Percentiles rank a stretch among this genome's conserved stretches.
Evolutionary conservation across 306 rosid genomes (phyloP).

Genomic region (Cucumis hystrix): DNA sequence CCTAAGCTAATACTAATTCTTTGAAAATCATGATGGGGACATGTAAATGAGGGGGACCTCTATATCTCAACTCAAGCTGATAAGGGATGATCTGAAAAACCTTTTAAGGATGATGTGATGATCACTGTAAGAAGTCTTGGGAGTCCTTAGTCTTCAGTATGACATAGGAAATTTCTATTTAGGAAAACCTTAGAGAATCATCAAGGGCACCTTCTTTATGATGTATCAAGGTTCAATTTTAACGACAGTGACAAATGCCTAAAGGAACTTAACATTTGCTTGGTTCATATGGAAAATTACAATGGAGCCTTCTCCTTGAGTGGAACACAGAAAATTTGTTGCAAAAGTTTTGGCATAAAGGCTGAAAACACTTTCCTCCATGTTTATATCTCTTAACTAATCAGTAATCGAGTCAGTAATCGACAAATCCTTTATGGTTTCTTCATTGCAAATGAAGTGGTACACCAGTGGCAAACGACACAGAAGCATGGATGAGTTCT

Average conservation of each 20-base stretch:
- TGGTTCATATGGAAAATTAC: neutral
- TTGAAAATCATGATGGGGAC: neutral
- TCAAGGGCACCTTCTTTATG: neutral
- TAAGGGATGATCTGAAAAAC: neutral
- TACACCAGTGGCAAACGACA: neutral
- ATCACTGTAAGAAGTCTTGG: neutral
- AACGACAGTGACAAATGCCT: neutral
- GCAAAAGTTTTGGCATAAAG: neutral
- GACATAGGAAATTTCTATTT: neutral
- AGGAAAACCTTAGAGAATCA: neutral
- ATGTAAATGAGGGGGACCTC: neutral
- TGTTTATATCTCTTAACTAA: neutral
- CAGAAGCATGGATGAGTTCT: neutral
- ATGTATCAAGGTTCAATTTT: neutral
- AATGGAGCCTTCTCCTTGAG: neutral
- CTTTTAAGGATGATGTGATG: neutral
- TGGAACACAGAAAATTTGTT: neutral
- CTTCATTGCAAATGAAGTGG: neutral
- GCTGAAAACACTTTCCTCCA: neutral
- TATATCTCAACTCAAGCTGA: neutral
- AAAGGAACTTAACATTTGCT: neutral
- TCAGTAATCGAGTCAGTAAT: neutral
- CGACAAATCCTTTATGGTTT: neutral
- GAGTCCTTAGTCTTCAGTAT: neutral
- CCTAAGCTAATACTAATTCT: neutral